These are phyloP conservation scores for Smallanthus sonchifolius DNA, from an alignment of 129 eudicot species.

Conservation along the genomic window DNA sequence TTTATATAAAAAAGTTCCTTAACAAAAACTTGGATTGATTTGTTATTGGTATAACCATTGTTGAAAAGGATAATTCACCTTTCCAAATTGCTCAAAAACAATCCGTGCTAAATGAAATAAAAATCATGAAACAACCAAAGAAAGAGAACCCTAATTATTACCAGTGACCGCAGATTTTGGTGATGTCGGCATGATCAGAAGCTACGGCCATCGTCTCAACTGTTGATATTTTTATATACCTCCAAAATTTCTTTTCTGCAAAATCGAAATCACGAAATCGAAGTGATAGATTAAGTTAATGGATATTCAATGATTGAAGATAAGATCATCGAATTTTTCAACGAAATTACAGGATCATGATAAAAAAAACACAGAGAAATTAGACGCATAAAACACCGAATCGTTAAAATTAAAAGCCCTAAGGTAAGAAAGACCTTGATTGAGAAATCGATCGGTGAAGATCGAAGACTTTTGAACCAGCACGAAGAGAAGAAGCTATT, in stretches of 20 bases:
- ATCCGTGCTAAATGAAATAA: background rate
- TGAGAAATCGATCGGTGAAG: background rate
- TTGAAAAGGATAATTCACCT: background rate
- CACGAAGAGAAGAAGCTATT: background rate
- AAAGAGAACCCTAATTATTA: conserved; percentile 10
- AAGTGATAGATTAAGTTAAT: too few species aligned
- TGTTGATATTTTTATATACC: background rate
- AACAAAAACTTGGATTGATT: background rate
- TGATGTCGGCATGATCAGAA: conserved; percentile 31
- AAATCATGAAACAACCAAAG: background rate
- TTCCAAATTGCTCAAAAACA: background rate
- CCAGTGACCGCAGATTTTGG: conserved; percentile 56
- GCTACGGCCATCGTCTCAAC: conserved; percentile 29
- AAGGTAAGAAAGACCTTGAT: too few species aligned
- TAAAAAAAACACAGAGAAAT: too few species aligned
- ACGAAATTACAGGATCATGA: too few species aligned
- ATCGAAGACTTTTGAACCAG: background rate
- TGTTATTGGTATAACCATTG: background rate
- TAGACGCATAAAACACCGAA: too few species aligned
- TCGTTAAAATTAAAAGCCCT: too few species aligned
- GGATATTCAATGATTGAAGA: background rate
- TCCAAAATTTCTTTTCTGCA: background rate
- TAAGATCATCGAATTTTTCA: too few species aligned
- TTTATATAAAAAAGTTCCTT: too few species aligned
- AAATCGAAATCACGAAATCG: too few species aligned